Base-by-base conservation (phyloP, 2,329 filamentous ascomycete genomes). In the Xylaria sp. region DNA sequence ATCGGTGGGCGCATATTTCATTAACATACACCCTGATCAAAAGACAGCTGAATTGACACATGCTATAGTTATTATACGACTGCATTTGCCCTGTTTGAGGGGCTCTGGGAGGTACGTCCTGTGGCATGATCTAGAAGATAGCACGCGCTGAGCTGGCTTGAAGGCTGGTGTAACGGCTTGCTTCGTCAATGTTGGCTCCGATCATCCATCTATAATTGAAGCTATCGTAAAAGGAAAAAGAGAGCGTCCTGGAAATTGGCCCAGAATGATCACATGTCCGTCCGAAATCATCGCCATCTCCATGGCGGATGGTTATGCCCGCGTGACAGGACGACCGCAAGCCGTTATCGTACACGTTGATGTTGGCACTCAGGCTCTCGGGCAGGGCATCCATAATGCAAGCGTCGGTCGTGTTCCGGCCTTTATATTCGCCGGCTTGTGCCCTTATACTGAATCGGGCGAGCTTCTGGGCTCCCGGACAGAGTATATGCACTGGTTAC, bases 401-500 rank as follows among this genome's bases (percentile, higher is more conserved):
- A 90, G 87, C 1, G 88, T 88, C 72, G 91, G 91, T 2, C 87
- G 91, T 66, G 89, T 88, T 0, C 91, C 91, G 0, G 88, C 93
- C 7, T 81, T 94, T 54, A 92, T 93, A 69, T 93, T 94, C 73
- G 91, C 91, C 1, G 91, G 91, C 2, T 80, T 93, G n/a, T 91
- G 88, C 12, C 91, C 91, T 0, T 91, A 87, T 76, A 93, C 91
- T 0, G 87, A 91, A 61, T 90, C 93, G 73, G 91, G 91, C 6
- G 91, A 93, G 78, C 87, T 90, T 79, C 83, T 88, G 6, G 91
- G 91, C 1, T 89, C 87, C 1, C 82, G 91, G 66, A 93, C 91
- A 0, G 91, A 94, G 78, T 93, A 92, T 75, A 93, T 93, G 73
- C 91, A 94, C 75, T 94, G 91, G 90, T 90, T 93, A 37, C 91